Evolutionary conservation across 805 yeast genomes (phyloP), one percentile per base, ranked within the genome.

Genomic region (Metschnikowia gelsemii): DNA sequence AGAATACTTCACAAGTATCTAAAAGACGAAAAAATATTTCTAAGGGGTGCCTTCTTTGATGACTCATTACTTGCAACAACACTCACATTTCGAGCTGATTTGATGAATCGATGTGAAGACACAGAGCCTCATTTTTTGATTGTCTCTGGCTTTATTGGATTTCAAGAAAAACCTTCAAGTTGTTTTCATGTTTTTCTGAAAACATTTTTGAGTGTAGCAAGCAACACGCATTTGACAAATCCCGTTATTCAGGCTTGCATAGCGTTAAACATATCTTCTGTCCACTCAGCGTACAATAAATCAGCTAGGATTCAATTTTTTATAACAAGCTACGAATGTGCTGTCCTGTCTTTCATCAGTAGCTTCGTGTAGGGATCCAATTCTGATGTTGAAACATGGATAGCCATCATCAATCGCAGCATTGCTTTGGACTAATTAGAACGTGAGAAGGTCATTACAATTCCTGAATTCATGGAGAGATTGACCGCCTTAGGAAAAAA

Each of bases 21-120:
- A n/a, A n/a, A n/a, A n/a, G n/a, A n/a, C n/a, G n/a, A n/a, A n/a
- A n/a, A n/a, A n/a, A n/a, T n/a, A n/a, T n/a, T n/a, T n/a, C n/a
- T n/a, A n/a, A n/a, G n/a, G n/a, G n/a, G n/a, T n/a, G n/a, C n/a
- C n/a, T n/a, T n/a, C n/a, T n/a, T n/a, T n/a, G n/a, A n/a, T n/a
- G n/a, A n/a, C n/a, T n/a, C n/a, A n/a, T n/a, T n/a, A 7, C 25
- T 45, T 1, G 46, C 52, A 26, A 60, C 57, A 42, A 44, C 62
- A 21, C 45, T 61, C 32, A 54, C 62, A 9, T 59, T 55, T 35
- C 63, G 64, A 39, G 52, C 70, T 7, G 42, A 47, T 21, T 42
- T 70, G 38, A 50, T 66, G 17, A 60, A 63, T 39, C 62, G 64
- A 45, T 62, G 68, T 32, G 72, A 70, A 40, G 68, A 66, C 37